Base-by-base conservation (phyloP, 202 grass and related monocot genomes). In the Schoenoplectus tabernaemontani region DNA sequence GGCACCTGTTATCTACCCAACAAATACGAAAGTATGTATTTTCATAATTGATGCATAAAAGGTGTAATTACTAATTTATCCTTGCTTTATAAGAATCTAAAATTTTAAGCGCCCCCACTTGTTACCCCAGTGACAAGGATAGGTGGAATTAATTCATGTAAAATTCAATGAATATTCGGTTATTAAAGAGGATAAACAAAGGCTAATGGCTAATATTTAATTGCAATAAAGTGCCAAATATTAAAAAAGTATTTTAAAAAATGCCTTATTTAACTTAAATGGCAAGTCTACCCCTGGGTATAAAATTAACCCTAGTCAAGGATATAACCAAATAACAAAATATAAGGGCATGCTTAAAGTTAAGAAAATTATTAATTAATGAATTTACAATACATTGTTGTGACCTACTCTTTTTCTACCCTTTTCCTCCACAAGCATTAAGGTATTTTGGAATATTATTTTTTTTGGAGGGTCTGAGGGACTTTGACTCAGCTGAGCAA, bases 371-470 rank as follows among this genome's bases (percentile, higher is more conserved):
- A 80, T 80, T 80, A 80, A 80, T 80, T 80, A 80, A 74, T 53
- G 5, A 61, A 64, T 72, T 79, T 78, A 67, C 64, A 80, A 80
- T 74, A 80, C 76, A 64, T n/a, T 79, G 63, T 74, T 80, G 63
- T 71, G 83, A 85, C 63, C 73, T 78, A 78, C 76, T 85, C 76
- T 85, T 85, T 85, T 85, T 80, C 76, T 73, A 79, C 64, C 76
- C 64, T 85, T 84, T 84, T 84, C 70, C 74, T 84, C 73, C 33
- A 78, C 76, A 79, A 59, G 83, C 76, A 85, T 85, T 85, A 80
- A 51, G 75, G 76, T 85, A 64, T 85, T 80, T 80, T 78, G 64
- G 34, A 80, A 64, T 85, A 79, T 57, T 75, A 58, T 32, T 84
- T 74, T 85, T 56, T 69, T 85, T 80, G 12, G 56, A 34, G 46